phyloP scores from a whole-genome alignment of 2,329 filamentous ascomycete genomes.

The Myriosclerotinia duriaeana region DNA sequence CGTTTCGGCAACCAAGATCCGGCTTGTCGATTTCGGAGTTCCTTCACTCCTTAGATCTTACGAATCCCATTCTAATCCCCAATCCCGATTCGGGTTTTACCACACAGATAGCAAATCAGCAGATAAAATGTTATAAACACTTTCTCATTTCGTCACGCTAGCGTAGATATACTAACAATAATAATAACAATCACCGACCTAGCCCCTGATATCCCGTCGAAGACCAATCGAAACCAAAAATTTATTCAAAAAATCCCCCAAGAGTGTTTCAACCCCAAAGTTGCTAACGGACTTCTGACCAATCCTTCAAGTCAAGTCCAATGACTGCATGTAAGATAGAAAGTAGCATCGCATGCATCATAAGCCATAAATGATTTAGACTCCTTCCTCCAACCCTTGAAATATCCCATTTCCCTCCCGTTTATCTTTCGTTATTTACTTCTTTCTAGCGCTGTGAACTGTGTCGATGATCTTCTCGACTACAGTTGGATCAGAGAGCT shows the following conservation, averaged over 20 bases:
- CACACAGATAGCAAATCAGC: too few species aligned
- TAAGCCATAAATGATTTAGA: background rate
- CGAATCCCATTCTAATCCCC: too few species aligned
- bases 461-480: constrained; percentile 85
- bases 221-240: constrained; percentile 4
- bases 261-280: background rate
- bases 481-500: constrained; percentile 87
- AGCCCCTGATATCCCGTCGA: constrained; percentile 1
- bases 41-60: too few species aligned
- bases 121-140: too few species aligned
- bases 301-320: background rate
- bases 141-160: too few species aligned
- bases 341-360: constrained; percentile 1
- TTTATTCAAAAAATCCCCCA: background rate
- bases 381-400: background rate
- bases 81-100: too few species aligned
- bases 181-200: background rate
- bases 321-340: background rate
- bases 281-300: background rate
- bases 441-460: constrained; percentile 49
- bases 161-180: too few species aligned
- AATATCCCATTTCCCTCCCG: background rate
- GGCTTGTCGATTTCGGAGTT: too few species aligned
- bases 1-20: too few species aligned
- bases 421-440: constrained; percentile 26